phyloP scores from a whole-genome alignment of 306 rosid species.

The Potentilla sterilis region DNA sequence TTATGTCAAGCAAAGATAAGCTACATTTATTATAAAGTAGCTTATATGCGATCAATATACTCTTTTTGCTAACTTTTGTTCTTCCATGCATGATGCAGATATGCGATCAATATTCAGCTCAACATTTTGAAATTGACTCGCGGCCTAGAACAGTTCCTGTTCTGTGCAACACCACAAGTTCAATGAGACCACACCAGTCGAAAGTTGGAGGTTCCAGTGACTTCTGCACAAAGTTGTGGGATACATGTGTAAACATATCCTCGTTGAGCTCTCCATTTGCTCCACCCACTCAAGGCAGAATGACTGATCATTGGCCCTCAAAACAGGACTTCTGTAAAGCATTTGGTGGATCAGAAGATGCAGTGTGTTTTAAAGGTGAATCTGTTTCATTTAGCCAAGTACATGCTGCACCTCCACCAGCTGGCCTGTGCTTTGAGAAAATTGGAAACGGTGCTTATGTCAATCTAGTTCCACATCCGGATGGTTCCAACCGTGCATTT shows the following conservation, averaged over 20 bases:
- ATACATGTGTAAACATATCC: conserved; percentile 26
- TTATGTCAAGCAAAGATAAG: neutral
- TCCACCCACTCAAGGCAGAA: conserved; percentile 23
- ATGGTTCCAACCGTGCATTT: conserved; percentile 43
- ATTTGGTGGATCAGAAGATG: conserved; percentile 25
- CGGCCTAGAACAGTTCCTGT: conserved; percentile 22
- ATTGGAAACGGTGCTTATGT: conserved; percentile 38
- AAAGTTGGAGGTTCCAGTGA: conserved; percentile 5
- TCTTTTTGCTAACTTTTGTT: neutral
- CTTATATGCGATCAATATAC: neutral
- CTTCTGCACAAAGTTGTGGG: conserved; percentile 32
- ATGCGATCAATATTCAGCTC: conserved; percentile 32
- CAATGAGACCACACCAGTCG: conserved; percentile 16
- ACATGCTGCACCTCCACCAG: conserved; percentile 23
- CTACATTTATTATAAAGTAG: neutral
- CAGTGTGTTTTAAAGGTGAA: conserved; percentile 21
- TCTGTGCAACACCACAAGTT: conserved; percentile 27
- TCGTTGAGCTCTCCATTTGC: conserved; percentile 28
- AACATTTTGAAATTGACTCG: conserved; percentile 16
- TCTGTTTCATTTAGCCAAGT: conserved; percentile 14
- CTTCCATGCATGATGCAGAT: conserved; percentile 15
- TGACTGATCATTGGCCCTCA: conserved; percentile 21
- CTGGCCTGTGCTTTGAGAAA: conserved; percentile 46
- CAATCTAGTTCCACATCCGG: conserved; percentile 46
- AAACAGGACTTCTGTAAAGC: conserved; percentile 25